Evolutionary conservation across 176 grass and related monocot genomes (phyloP).

Genomic region (Cenchrus purpureus): DNA sequence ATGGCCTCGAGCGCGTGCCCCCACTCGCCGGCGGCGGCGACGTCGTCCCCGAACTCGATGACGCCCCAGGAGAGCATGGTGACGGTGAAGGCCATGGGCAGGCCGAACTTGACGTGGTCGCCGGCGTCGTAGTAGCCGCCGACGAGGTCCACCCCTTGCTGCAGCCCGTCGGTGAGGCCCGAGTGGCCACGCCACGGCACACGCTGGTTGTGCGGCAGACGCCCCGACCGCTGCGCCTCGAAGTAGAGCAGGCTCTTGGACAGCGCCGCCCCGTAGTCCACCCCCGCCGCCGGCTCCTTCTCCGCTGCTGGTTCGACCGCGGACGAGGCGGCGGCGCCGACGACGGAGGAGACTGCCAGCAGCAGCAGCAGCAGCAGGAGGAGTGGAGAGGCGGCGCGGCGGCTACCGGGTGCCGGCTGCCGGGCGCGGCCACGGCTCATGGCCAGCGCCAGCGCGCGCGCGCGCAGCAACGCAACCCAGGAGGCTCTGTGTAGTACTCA

Average conservation of each 20-base stretch:
- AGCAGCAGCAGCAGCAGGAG: not conserved
- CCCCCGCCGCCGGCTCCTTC: not conserved
- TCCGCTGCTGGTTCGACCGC: too few species aligned
- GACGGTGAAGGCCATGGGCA: slow-evolving; percentile 95
- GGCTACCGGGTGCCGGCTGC: not conserved
- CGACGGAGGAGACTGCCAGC: too few species aligned
- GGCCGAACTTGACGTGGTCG: slow-evolving; percentile 95
- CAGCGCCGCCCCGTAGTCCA: slow-evolving; percentile 74
- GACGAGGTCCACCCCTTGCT: slow-evolving; percentile 92
- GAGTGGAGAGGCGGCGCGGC: slow-evolving; percentile 6
- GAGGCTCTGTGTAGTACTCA: too few species aligned
- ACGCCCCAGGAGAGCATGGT: slow-evolving; percentile 88
- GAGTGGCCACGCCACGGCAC: slow-evolving; percentile 87
- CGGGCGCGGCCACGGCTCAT: slow-evolving; percentile 41
- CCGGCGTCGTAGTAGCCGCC: slow-evolving; percentile 92
- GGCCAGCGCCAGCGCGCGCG: slow-evolving; percentile 37
- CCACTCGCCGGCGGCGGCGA: slow-evolving; percentile 65
- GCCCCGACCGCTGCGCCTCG: slow-evolving; percentile 93
- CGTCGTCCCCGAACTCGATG: slow-evolving; percentile 73
- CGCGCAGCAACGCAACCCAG: not conserved
- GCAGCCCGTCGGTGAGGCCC: slow-evolving; percentile 86
- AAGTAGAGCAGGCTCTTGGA: slow-evolving; percentile 92
- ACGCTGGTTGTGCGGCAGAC: slow-evolving; percentile 80
- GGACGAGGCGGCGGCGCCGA: too few species aligned
- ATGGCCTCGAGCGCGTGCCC: slow-evolving; percentile 75